Evolutionary conservation across 2,329 filamentous ascomycete genomes (phyloP), one percentile per base, ranked within the genome.

Genomic region (Trichoderma sp.): DNA sequence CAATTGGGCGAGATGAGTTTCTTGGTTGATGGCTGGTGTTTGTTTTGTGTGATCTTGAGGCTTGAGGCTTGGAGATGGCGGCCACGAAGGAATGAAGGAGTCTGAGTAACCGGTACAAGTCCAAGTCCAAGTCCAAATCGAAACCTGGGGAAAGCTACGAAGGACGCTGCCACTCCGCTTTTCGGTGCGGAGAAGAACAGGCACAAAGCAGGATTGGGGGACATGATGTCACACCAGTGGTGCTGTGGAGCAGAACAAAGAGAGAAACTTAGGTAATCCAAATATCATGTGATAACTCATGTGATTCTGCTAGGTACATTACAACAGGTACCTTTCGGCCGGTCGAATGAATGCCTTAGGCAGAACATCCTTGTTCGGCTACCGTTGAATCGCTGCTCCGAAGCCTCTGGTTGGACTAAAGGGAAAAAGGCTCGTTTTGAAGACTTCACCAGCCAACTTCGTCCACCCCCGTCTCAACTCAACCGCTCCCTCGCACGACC

Each of bases 341-440:
- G 5, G 50, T 24, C 11, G 4, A 24, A 3, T 56, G 50, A 56
- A 56, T 56, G 69, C 69, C 69, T 73, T 53, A 75, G 64, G 72
- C 64, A 75, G 24, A 53, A 67, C 27, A 76, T 11, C 53, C 59
- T 29, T 75, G 75, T 81, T 80, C 83, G 82, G 82, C 81, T 82
- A 81, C 82, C 62, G 38, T 79, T 82, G 80, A 83, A 79, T 80
- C 81, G 56, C 66, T 79, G 83, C 81, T 80, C 76, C 76, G 73
- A 77, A 82, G 80, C 79, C 78, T 81, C 80, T 79, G 73, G 72
- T 76, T 76, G 76, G 78, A 77, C 76, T 69, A 65, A 68, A 77
- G 80, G 80, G 82, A 85, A 85, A 85, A 85, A 84, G 82, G 82
- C 84, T 85, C 84, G 82, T 83, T 81, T 79, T 80, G 78, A 81